phyloP scores from a whole-genome alignment of 148 eudicot genomes.

The Arctostaphylos glauca region DNA sequence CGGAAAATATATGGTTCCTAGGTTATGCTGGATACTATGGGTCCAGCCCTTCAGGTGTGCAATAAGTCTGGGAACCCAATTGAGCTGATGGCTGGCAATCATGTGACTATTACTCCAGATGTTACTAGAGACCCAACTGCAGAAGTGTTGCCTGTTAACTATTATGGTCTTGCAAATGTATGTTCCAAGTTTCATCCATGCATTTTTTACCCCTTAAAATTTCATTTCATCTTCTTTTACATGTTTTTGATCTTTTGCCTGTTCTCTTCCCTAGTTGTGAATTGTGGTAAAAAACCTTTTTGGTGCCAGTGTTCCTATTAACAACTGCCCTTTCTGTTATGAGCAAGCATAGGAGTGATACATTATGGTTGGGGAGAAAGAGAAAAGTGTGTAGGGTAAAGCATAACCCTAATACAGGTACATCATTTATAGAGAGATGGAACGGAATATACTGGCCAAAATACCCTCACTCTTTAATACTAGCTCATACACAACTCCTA shows the following conservation, averaged over 20 bases:
- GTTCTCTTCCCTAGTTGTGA: background rate
- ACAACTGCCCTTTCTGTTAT: background rate
- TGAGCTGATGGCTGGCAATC: constrained; percentile 37
- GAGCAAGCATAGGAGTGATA: background rate
- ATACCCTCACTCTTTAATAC: no score
- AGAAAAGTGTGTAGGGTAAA: no score
- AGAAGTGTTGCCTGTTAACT: constrained; percentile 49
- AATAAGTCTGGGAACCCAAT: constrained; percentile 50
- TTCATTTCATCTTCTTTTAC: background rate
- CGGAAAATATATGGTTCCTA: constrained; percentile 22
- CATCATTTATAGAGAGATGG: no score
- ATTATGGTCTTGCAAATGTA: constrained; percentile 50
- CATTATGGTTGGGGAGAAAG: no score
- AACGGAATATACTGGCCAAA: no score
- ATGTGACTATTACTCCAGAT: constrained; percentile 48
- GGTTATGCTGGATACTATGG: constrained; percentile 70
- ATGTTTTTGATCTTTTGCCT: background rate
- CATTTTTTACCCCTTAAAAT: background rate
- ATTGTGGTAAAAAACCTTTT: background rate
- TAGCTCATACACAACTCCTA: no score
- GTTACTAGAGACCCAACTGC: constrained; percentile 40
- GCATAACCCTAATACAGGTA: no score
- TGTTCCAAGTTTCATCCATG: background rate
- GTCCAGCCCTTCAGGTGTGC: constrained; percentile 58
- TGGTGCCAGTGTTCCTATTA: background rate